Evolutionary conservation across 805 yeast species (phyloP).

Genomic region (Wilhelminamyces savonicus): DNA sequence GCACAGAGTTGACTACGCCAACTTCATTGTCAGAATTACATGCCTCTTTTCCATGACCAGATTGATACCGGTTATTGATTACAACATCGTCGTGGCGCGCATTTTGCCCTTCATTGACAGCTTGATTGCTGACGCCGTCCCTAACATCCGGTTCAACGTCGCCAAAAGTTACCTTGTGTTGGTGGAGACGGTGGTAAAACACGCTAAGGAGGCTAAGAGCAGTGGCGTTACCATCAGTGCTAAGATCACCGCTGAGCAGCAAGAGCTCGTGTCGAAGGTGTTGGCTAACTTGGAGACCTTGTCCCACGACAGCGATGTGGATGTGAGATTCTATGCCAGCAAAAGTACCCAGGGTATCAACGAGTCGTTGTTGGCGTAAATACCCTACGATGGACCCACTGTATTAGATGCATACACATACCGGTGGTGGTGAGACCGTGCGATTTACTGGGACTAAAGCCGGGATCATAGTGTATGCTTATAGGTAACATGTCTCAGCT

Average conservation of each 20-base stretch:
- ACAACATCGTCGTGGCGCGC: conserved; percentile 50
- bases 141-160: conserved; percentile 91
- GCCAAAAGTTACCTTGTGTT: conserved; percentile 74
- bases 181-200: conserved; percentile 42
- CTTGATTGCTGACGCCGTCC: conserved; percentile 74
- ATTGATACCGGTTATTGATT: conserved; percentile 64
- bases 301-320: conserved; percentile 71
- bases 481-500: too few relatives aligned
- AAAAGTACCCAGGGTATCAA: conserved; percentile 44
- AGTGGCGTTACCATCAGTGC: too few relatives aligned
- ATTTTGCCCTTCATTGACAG: conserved; percentile 76
- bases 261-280: conserved; percentile 34
- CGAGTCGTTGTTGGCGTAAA: conserved; percentile 11
- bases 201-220: not conserved
- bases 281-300: conserved; percentile 62
- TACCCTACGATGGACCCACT: too few relatives aligned
- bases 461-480: too few relatives aligned
- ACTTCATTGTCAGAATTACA: conserved; percentile 89
- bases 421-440: too few relatives aligned
- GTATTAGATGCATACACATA: too few relatives aligned
- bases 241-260: conserved; percentile 9
- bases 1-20: conserved; percentile 45
- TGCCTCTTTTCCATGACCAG: conserved; percentile 83
- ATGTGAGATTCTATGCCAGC: conserved; percentile 80
- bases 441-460: too few relatives aligned